Conservation (phyloP, 257 asterid genomes). For the Datura wrightii region DNA sequence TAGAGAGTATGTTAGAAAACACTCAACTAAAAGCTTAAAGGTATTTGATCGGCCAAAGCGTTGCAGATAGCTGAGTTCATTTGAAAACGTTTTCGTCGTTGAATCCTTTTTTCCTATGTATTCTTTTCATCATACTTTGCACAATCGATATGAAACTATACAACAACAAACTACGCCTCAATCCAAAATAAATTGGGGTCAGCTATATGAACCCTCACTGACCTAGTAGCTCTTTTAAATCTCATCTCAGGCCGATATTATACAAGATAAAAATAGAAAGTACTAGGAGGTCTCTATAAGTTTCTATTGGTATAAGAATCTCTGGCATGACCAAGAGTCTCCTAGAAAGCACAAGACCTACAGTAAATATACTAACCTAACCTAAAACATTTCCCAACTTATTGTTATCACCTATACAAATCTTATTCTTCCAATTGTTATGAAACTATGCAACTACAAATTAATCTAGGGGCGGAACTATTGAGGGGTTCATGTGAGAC, state of each 20-base stretch:
- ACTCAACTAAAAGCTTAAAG: neutral
- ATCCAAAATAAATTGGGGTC: neutral
- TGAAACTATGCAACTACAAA: conserved; percentile 31
- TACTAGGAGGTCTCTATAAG: neutral
- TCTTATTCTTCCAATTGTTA: conserved; percentile 17
- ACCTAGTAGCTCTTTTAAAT: neutral
- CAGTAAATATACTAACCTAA: neutral
- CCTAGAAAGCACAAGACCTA: neutral
- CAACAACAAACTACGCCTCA: neutral
- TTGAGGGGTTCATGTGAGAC: neutral
- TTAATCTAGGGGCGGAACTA: conserved; percentile 18
- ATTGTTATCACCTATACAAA: neutral
- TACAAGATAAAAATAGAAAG: no score
- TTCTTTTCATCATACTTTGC: neutral
- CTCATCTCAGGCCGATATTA: no score
- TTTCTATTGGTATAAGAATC: neutral
- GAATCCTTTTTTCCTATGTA: neutral
- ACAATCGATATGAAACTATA: conserved; percentile 32
- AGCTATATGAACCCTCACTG: neutral
- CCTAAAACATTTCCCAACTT: neutral
- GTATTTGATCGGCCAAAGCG: neutral
- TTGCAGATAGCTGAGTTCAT: neutral
- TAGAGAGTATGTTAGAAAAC: neutral
- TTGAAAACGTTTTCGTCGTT: neutral
- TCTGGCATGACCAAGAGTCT: neutral